These are phyloP conservation scores for Aspergillus brunneoviolaceus DNA, from an alignment of 2,329 filamentous ascomycete genomes.

Conservation along the genomic window DNA sequence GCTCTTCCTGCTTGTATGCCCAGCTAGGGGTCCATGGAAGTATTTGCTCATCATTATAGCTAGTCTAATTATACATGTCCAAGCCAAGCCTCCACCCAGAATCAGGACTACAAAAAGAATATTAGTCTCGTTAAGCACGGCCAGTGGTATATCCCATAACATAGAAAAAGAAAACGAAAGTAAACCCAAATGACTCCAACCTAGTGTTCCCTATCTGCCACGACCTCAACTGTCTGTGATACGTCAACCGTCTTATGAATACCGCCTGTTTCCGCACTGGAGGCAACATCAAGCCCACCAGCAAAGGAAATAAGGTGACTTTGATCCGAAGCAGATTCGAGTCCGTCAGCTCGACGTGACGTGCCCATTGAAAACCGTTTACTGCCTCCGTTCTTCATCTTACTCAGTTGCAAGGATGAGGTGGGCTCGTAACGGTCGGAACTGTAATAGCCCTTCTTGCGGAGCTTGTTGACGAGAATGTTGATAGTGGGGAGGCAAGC, in stretches of 20 bases:
- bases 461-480: constrained; percentile 27
- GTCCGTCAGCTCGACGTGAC: constrained; percentile 17
- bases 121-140: background rate
- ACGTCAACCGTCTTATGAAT: constrained; percentile 27
- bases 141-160: background rate
- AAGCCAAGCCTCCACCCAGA: background rate
- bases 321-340: constrained; percentile 29
- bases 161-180: background rate
- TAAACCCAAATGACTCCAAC: background rate
- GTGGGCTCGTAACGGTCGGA: constrained; percentile 28
- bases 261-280: constrained; percentile 7
- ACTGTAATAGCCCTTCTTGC: constrained; percentile 24
- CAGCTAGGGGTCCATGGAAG: too few species aligned
- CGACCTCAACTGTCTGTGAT: constrained; percentile 24
- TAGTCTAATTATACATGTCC: background rate
- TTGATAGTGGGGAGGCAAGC: constrained; percentile 39
- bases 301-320: constrained; percentile 34
- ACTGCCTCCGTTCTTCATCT: constrained; percentile 18
- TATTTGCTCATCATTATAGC: background rate
- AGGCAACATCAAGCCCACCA: constrained; percentile 20
- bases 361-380: constrained; percentile 19
- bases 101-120: background rate
- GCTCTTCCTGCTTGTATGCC: too few species aligned
- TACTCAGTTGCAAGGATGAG: constrained; percentile 30
- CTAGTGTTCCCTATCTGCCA: constrained; percentile 1